Base-by-base conservation (phyloP, 164 flowering plant genomes). In the Cinnamomum micranthum region DNA sequence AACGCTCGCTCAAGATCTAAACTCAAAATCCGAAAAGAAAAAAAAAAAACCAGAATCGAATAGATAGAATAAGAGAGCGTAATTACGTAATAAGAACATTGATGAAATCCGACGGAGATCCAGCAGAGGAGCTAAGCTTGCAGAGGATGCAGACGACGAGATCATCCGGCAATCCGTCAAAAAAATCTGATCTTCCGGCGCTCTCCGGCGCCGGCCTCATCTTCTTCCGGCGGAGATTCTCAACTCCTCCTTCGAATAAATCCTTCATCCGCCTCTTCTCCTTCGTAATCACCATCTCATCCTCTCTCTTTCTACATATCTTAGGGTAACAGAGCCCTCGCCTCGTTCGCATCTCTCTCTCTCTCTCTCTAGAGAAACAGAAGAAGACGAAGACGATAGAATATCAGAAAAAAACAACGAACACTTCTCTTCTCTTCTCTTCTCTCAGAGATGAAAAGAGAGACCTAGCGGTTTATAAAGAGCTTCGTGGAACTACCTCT, bases 161-260 rank as follows among this genome's bases (percentile, higher is more conserved):
- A 76, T 92, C 97, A 55, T 91, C 97, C 0, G 92, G 94, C 69
- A 92, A 75, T 1, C 80, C 69, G 65, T 91, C 92, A 77, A 92
- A 87, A 27, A 84, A 82, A 76, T 90, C 92, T 6, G 69, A 66
- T 41, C 74, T 59, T 41, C 74, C 74, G 64, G 27, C 24, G 2
- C 4, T 2, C 20, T 67, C 78, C 77, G 81, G 78, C 71, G 78
- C 75, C 9, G 71, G 13, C 35, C 80, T 77, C 9, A 7, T 63
- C 23, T 79, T 70, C 76, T 87, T 87, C 62, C 80, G 74, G 69
- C 68, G 22, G 15, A 41, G 10, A 19, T 15, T 2, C 6, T 66
- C 69, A 4, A 3, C 50, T 17, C 47, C 69, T 28, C 22, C 69
- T 11, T 1, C 20, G 47, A 2, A 66, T 1, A 14, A 15, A 12